Evolutionary conservation across 1,139 yeast species (phyloP).

Genomic region (Sugiyamaella pinicola): DNA sequence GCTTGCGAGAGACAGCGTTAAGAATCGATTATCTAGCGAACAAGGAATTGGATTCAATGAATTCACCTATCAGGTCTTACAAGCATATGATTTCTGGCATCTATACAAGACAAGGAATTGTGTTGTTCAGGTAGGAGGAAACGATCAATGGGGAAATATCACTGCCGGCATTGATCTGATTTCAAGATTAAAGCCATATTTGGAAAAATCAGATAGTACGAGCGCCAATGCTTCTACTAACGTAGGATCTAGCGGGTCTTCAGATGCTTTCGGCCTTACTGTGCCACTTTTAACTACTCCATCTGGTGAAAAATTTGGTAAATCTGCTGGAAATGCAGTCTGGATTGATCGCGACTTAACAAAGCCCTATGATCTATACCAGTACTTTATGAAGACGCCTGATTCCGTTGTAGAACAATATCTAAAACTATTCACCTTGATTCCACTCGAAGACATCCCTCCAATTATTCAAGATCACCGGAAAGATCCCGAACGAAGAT

Average conservation of each 20-base stretch:
- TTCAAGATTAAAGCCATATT: conserved; percentile 50
- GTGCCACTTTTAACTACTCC: conserved; percentile 90
- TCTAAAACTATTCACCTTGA: conserved; percentile 73
- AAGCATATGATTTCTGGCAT: conserved; percentile 93
- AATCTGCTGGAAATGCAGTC: conserved; percentile 95
- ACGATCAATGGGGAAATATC: conserved; percentile 98
- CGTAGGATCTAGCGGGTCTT: too few relatives aligned
- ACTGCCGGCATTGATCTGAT: conserved; percentile 94
- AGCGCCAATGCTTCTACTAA: neutral
- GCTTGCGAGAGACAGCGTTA: conserved; percentile 88
- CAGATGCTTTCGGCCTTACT: conserved; percentile 70
- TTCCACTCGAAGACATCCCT: conserved; percentile 64
- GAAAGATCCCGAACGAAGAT: conserved; percentile 60
- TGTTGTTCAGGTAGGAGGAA: conserved; percentile 87
- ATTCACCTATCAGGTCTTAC: conserved; percentile 87
- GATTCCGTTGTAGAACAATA: conserved; percentile 75
- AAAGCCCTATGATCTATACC: conserved; percentile 80
- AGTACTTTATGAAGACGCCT: conserved; percentile 76
- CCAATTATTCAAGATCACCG: conserved; percentile 55
- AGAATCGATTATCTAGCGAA: conserved; percentile 65
- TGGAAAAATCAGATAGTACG: conserved; percentile 7
- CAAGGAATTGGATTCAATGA: conserved; percentile 90
- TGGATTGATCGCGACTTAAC: conserved; percentile 77
- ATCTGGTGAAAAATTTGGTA: conserved; percentile 92
- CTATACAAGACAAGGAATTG: conserved; percentile 63